phyloP scores from a whole-genome alignment of 2,329 filamentous ascomycete genomes.

The Ascochyta pisi region DNA sequence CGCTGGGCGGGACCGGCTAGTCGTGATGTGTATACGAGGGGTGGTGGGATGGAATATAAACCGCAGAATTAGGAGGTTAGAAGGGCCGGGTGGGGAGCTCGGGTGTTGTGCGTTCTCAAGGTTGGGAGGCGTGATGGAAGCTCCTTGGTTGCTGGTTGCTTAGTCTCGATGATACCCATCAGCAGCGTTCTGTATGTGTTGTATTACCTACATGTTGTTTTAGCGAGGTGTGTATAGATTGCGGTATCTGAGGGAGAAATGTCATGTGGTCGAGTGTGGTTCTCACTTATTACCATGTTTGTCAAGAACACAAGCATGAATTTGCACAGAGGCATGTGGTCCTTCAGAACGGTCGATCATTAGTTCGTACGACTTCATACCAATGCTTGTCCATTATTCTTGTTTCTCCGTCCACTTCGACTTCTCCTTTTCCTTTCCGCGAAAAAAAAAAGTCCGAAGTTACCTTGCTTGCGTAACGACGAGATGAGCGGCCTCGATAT shows the following conservation, averaged over 20 bases:
- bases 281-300: no score
- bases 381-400: neutral
- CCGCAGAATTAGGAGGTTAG: conserved; percentile 34
- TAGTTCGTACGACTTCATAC: neutral
- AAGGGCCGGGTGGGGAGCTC: neutral
- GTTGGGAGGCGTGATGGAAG: neutral
- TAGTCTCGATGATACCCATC: conserved; percentile 1
- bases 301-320: neutral
- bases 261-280: no score
- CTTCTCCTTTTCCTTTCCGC: no score
- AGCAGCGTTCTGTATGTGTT: neutral
- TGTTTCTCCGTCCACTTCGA: neutral
- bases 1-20: conserved; percentile 49
- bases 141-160: neutral
- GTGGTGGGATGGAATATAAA: conserved; percentile 45
- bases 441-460: neutral
- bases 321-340: neutral
- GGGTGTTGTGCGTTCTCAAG: no score
- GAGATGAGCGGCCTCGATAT: neutral
- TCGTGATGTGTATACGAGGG: conserved; percentile 39
- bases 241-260: neutral
- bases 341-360: neutral
- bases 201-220: neutral
- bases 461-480: no score
- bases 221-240: neutral